Evolutionary conservation across 306 rosid genomes (phyloP).

Genomic region (Purshia tridentata): DNA sequence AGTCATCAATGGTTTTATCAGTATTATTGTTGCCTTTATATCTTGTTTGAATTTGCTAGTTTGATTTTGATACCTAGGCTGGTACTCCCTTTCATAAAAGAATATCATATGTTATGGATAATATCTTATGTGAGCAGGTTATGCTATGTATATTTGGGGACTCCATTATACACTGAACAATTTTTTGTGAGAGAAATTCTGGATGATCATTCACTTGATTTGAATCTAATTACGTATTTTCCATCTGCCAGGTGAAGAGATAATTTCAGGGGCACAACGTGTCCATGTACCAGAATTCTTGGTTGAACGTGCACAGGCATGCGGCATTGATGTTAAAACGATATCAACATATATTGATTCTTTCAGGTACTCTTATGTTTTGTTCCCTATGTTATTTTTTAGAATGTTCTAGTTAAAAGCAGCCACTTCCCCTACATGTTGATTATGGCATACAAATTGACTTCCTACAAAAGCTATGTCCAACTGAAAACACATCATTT

Average conservation of each 20-base stretch:
- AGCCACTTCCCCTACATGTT: too few relatives aligned
- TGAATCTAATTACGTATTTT: neutral
- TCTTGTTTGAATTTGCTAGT: neutral
- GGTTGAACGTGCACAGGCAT: slow-evolving; percentile 68
- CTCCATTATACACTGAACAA: neutral
- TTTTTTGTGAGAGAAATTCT: neutral
- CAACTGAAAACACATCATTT: neutral
- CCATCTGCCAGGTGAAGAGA: slow-evolving; percentile 73
- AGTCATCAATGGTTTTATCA: slow-evolving; percentile 16
- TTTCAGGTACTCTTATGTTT: slow-evolving; percentile 57
- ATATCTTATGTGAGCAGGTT: neutral
- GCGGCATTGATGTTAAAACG: slow-evolving; percentile 73
- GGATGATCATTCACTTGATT: neutral
- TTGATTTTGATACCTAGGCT: neutral
- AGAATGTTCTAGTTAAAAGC: neutral
- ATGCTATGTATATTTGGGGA: neutral
- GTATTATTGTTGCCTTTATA: neutral
- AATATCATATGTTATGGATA: neutral
- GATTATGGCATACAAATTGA: neutral
- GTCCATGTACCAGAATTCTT: slow-evolving; percentile 72
- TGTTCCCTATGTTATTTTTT: neutral
- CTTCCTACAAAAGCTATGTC: neutral
- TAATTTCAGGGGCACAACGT: slow-evolving; percentile 97
- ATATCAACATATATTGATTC: slow-evolving; percentile 78
- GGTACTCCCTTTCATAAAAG: neutral